These are phyloP conservation scores for Friedmanniomyces simplex DNA, from an alignment of 495 filamentous ascomycete genomes.

Conservation along the genomic window DNA sequence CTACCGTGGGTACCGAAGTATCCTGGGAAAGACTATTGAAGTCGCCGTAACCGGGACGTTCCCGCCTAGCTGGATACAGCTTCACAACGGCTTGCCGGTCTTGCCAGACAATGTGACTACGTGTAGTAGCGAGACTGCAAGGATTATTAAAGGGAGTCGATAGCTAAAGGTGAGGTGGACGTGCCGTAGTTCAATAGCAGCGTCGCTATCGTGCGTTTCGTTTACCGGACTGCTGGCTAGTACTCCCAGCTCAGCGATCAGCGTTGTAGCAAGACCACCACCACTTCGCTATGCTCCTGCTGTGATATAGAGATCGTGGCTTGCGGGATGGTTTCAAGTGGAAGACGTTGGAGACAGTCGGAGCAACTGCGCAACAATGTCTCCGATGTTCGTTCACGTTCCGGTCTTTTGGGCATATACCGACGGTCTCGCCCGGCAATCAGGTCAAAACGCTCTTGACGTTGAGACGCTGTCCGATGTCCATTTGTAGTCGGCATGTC, in stretches of 20 bases:
- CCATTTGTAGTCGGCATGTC: no score
- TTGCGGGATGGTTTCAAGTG: no score
- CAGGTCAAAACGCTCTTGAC: no score
- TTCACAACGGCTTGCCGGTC: slow-evolving; percentile 48
- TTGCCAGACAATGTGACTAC: slow-evolving; percentile 46
- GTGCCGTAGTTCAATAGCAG: slow-evolving; percentile 44
- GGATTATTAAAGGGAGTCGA: slow-evolving; percentile 36
- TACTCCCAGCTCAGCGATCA: not conserved
- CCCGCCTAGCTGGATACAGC: slow-evolving; percentile 51
- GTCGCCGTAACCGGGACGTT: slow-evolving; percentile 51
- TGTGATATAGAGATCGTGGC: no score
- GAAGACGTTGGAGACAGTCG: no score
- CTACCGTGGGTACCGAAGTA: no score
- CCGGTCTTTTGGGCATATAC: no score
- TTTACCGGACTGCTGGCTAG: not conserved
- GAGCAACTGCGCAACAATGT: no score
- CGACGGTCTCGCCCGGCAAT: no score
- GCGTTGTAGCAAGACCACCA: not conserved
- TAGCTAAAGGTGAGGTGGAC: slow-evolving; percentile 36
- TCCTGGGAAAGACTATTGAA: slow-evolving; percentile 54
- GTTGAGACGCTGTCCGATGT: no score
- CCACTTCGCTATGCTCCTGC: no score
- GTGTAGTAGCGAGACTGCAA: slow-evolving; percentile 42
- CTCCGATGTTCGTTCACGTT: no score
- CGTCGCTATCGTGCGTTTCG: slow-evolving; percentile 41